Evolutionary conservation across 2,329 filamentous ascomycete genomes (phyloP), one percentile per base, ranked within the genome.

Genomic region (Colletotrichum tanaceti): DNA sequence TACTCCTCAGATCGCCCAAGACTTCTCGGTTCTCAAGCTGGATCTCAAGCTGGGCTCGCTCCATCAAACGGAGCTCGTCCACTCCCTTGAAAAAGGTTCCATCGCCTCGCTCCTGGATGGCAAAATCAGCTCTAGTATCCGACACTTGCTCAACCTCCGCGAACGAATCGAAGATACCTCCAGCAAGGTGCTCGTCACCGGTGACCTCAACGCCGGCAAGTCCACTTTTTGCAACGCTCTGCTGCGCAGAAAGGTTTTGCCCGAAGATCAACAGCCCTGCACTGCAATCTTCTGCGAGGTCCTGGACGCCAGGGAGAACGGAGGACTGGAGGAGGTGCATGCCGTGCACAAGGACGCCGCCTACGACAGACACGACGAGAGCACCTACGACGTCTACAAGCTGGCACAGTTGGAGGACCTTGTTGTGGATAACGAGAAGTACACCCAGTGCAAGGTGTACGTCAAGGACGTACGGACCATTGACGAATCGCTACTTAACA

Each of bases 141-240:
- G 94, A 74, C 96, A 99, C 79, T 86, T 99, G 1, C 86, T 93
- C 64, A 90, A 93, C 0, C 85, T 99, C 41, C 90, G 94, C 69
- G 96, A 98, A 73, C 90, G 96, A 61, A 99, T 99, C 71, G 96
- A 98, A 77, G 96, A 99, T 79, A 98, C 93, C 0, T 93, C 95
- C 5, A 98, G 95, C 81, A 99, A 99, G 79, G 96, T 99, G 1
- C 82, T 99, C 66, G 90, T 99, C 20, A 99, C 96, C 0, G 96
- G 96, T 75, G 96, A 99, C 77, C 81, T 99, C 62, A 99, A 99
- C 76, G 95, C 96, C 10, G 96, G 96, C 76, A 99, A 99, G 78
- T 99, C 96, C 4, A 99, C 96, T 0, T 99, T 99, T 75, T 99
- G 96, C 82, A 99, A 99, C 79, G 96, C 96, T n/a, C 84, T 99